Evolutionary conservation across 306 rosid genomes (phyloP).

Genomic region (Oemleria cerasiformis): DNA sequence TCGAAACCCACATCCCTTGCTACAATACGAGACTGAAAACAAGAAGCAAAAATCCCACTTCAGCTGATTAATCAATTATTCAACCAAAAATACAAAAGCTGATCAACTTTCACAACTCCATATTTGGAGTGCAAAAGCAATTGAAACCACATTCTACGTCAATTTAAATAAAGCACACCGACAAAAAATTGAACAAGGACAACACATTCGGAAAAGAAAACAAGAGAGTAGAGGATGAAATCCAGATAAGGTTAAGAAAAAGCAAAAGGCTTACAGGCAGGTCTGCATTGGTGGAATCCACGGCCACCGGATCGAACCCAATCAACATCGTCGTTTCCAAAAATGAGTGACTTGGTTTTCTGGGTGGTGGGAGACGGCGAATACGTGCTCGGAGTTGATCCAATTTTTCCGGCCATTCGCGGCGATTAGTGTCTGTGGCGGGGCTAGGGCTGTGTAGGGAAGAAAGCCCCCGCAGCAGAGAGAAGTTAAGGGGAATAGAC

Average conservation of each 20-base stretch:
- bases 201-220: not conserved
- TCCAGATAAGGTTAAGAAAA: not conserved
- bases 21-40: not conserved
- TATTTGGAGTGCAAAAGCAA: not conserved
- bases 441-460: too few species aligned
- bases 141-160: not conserved
- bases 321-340: slow-evolving; percentile 41
- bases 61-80: not conserved
- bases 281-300: slow-evolving; percentile 84
- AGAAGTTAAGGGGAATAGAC: too few species aligned
- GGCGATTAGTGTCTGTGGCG: not conserved
- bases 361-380: slow-evolving; percentile 57
- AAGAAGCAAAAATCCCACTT: not conserved
- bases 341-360: slow-evolving; percentile 36
- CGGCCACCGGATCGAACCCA: slow-evolving; percentile 92
- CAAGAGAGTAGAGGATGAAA: not conserved
- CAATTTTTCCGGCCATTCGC: slow-evolving; percentile 66
- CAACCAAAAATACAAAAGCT: too few species aligned
- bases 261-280: slow-evolving; percentile 55
- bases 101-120: not conserved
- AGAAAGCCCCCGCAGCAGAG: too few species aligned
- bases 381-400: slow-evolving; percentile 59
- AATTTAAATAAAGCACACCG: not conserved
- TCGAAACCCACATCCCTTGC: not conserved
- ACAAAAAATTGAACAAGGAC: not conserved